These are phyloP conservation scores for Xylariaceae sp. DNA, from an alignment of 2,329 filamentous ascomycete genomes.

Conservation along the genomic window DNA sequence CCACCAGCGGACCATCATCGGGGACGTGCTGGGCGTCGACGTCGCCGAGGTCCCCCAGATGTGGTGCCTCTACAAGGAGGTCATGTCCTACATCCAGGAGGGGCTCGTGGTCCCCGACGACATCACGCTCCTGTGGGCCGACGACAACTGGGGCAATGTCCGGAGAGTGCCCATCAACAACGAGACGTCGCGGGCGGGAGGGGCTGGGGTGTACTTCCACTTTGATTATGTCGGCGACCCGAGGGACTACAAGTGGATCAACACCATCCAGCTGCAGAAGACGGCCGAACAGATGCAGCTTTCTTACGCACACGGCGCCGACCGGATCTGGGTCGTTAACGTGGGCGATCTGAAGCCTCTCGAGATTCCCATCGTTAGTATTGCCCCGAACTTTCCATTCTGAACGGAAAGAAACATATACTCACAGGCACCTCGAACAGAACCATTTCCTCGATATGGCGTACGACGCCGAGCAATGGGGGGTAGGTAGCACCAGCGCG, in stretches of 20 bases:
- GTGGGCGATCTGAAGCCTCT: constrained; percentile 56
- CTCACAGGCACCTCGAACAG: too few relatives aligned
- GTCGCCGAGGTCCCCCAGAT: constrained; percentile 54
- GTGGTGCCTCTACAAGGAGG: constrained; percentile 70
- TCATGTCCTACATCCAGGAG: constrained; percentile 60
- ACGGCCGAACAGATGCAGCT: constrained; percentile 60
- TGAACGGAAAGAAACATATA: too few relatives aligned
- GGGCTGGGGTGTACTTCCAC: constrained; percentile 53
- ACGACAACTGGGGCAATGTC: constrained; percentile 57
- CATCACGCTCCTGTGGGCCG: constrained; percentile 54
- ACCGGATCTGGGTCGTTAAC: constrained; percentile 58
- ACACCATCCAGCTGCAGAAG: constrained; percentile 58
- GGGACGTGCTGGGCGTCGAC: constrained; percentile 45
- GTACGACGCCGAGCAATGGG: constrained; percentile 53
- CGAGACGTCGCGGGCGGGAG: constrained; percentile 45
- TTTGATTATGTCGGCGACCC: constrained; percentile 50
- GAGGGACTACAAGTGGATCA: constrained; percentile 56
- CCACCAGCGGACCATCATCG: constrained; percentile 52
- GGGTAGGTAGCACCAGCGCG: constrained; percentile 43
- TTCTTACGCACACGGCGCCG: constrained; percentile 48
- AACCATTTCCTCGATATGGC: constrained; percentile 61
- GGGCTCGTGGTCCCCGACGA: constrained; percentile 54
- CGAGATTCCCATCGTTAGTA: constrained; percentile 59
- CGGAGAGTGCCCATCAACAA: constrained; percentile 47
- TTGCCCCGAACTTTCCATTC: too few relatives aligned